Evolutionary conservation across 345 rosid genomes (phyloP).

Genomic region (Citrus inodora): DNA sequence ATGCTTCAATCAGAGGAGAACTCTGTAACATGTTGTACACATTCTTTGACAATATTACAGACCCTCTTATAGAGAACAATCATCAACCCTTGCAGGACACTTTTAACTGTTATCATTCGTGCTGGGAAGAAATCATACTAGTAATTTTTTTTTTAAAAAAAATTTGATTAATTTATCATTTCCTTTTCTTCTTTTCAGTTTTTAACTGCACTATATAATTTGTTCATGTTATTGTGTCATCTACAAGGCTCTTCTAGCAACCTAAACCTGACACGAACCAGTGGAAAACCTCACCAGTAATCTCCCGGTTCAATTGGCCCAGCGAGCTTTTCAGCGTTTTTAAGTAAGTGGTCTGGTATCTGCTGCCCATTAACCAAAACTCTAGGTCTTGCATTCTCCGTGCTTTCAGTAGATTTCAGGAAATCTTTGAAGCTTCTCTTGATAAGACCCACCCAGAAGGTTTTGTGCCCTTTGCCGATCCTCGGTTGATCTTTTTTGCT

Average conservation of each 20-base stretch:
- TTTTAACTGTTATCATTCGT: neutral
- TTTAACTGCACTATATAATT: neutral
- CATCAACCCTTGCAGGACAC: neutral
- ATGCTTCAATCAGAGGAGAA: neutral
- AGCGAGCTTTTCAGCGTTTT: conserved; percentile 58
- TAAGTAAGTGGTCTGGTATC: conserved; percentile 45
- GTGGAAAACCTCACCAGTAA: conserved; percentile 48
- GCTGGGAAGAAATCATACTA: neutral
- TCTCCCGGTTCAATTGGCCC: conserved; percentile 80
- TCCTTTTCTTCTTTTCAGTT: neutral
- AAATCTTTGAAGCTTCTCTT: conserved; percentile 32
- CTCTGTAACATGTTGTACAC: neutral
- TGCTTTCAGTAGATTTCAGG: conserved; percentile 22
- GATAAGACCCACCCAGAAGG: conserved; percentile 35
- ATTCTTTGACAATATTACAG: neutral
- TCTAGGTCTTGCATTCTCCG: conserved; percentile 27
- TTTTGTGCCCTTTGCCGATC: conserved; percentile 35
- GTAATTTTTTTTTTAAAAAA: neutral
- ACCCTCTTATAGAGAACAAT: neutral
- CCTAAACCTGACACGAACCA: neutral
- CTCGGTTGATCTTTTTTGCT: conserved; percentile 29
- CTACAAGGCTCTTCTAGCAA: neutral
- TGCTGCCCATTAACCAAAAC: conserved; percentile 61
- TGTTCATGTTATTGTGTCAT: neutral
- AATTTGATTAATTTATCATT: neutral